Evolutionary conservation across 768 basidiomycete genomes (phyloP).

Genomic region (Butyriboletus loyo): DNA sequence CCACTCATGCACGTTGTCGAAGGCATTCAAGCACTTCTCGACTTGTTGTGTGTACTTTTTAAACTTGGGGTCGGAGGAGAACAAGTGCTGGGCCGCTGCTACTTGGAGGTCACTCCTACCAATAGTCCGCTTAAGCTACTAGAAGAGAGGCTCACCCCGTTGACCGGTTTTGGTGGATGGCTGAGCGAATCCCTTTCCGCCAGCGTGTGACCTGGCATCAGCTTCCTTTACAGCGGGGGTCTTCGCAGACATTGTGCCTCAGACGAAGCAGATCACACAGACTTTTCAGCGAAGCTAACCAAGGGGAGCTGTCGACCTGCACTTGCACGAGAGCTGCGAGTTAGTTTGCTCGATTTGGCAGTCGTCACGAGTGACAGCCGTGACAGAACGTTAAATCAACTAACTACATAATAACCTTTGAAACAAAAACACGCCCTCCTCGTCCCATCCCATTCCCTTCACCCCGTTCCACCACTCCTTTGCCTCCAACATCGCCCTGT

Average conservation of each 20-base stretch:
- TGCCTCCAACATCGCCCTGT: conserved; percentile 50
- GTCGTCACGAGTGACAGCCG: conserved; percentile 17
- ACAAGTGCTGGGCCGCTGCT: conserved; percentile 53
- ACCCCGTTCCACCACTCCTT: conserved; percentile 83
- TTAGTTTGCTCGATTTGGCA: conserved; percentile 7
- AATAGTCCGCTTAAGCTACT: neutral
- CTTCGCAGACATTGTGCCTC: conserved; percentile 21
- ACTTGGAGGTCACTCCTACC: neutral
- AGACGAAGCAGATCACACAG: conserved; percentile 13
- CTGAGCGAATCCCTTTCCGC: conserved; percentile 6
- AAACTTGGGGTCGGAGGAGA: conserved; percentile 84
- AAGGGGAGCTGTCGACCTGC: neutral
- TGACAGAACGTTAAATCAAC: conserved; percentile 5
- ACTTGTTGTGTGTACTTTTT: conserved; percentile 92
- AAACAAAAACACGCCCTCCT: conserved; percentile 8
- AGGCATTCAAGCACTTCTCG: conserved; percentile 88
- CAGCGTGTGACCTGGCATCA: conserved; percentile 13
- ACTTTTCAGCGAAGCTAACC: conserved; percentile 4
- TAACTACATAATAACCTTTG: neutral
- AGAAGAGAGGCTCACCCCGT: conserved; percentile 29
- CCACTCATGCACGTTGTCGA: conserved; percentile 98
- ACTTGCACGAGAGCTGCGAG: neutral
- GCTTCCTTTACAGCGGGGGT: conserved; percentile 14
- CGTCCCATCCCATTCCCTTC: conserved; percentile 29
- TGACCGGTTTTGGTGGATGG: conserved; percentile 21